These are phyloP conservation scores for Xylaria sp. DNA, from an alignment of 2,329 filamentous ascomycete species.

Conservation along the genomic window DNA sequence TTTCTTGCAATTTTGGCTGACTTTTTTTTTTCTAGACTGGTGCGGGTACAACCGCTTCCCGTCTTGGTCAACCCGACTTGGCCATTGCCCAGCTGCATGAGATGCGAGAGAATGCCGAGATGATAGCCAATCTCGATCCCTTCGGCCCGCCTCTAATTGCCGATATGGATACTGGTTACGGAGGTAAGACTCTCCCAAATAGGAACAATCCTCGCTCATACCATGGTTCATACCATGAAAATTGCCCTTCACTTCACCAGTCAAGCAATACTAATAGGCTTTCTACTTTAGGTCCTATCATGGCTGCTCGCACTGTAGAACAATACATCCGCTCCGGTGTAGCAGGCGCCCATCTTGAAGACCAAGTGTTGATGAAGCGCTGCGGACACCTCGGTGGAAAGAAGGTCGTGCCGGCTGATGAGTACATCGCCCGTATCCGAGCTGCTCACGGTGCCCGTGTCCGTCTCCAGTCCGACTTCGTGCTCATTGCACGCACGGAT, in stretches of 20 bases:
- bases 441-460: conserved; percentile 63
- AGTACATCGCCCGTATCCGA: conserved; percentile 65
- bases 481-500: conserved; percentile 73
- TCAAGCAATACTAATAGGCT: conserved; percentile 22
- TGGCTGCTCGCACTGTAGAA: conserved; percentile 55
- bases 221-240: neutral
- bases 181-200: conserved; percentile 51
- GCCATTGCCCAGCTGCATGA: conserved; percentile 62
- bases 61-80: conserved; percentile 61
- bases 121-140: conserved; percentile 62
- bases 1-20: conserved; percentile 20
- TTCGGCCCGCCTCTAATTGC: conserved; percentile 59
- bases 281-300: conserved; percentile 49
- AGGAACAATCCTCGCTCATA: neutral
- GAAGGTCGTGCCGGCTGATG: conserved; percentile 62
- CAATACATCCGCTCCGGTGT: conserved; percentile 65
- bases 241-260: neutral
- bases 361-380: conserved; percentile 66
- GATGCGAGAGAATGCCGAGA: conserved; percentile 63
- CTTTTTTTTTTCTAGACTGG: conserved; percentile 54
- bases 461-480: conserved; percentile 63
- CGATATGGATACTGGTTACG: conserved; percentile 65
- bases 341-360: conserved; percentile 49
- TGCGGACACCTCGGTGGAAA: conserved; percentile 73
- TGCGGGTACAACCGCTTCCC: conserved; percentile 63